Evolutionary conservation across 768 basidiomycete species (phyloP).

Genomic region (Russula virescens): DNA sequence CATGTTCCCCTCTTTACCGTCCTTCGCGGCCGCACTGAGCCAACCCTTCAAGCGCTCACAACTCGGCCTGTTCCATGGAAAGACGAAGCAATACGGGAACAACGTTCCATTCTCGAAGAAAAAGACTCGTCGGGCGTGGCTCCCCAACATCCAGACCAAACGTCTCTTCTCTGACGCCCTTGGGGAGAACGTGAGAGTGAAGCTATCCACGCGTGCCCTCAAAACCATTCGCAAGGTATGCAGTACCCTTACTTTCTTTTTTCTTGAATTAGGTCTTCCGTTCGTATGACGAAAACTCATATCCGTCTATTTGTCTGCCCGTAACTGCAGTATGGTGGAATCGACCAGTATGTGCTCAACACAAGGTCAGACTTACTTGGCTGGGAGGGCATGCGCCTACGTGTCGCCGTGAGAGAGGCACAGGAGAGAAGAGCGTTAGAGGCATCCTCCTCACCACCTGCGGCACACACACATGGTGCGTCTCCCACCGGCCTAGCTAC

Average conservation of each 20-base stretch:
- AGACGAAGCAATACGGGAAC: conserved; percentile 75
- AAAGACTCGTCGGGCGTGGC: conserved; percentile 84
- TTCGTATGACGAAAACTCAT: not conserved
- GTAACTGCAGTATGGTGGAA: conserved; percentile 28
- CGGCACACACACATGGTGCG: conserved; percentile 4
- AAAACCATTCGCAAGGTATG: conserved; percentile 78
- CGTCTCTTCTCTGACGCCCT: conserved; percentile 63
- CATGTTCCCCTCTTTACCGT: conserved; percentile 35
- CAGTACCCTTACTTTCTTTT: not conserved
- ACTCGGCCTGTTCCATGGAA: conserved; percentile 78
- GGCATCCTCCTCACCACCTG: conserved; percentile 6
- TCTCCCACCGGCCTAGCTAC: not conserved
- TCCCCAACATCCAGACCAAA: conserved; percentile 82
- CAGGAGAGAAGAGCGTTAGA: conserved; percentile 14
- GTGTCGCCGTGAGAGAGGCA: conserved; percentile 34
- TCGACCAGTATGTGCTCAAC: conserved; percentile 41
- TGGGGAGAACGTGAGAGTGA: conserved; percentile 51
- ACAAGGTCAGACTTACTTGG: conserved; percentile 36
- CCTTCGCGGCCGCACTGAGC: conserved; percentile 36
- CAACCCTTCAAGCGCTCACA: conserved; percentile 78
- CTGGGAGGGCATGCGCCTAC: conserved; percentile 39
- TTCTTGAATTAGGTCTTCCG: not conserved
- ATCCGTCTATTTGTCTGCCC: not conserved
- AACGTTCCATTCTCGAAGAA: conserved; percentile 85
- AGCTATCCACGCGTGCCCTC: conserved; percentile 70